Evolutionary conservation across 1,284 basidiomycete genomes (phyloP).

Genomic region (Serendipita sp.): DNA sequence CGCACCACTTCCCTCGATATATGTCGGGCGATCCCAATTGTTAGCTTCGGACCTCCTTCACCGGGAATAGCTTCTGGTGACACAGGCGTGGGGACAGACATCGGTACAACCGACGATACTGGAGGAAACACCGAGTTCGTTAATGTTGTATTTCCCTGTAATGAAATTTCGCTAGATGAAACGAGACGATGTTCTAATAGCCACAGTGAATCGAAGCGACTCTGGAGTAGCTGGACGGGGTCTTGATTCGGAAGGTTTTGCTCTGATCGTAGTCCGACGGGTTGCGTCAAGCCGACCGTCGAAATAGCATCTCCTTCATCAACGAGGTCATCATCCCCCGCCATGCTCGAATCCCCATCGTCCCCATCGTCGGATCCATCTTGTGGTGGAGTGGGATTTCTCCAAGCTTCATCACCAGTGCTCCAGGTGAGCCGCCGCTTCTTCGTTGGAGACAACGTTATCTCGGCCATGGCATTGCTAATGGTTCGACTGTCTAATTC

Average conservation of each 20-base stretch:
- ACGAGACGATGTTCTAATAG: background rate
- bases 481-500: background rate
- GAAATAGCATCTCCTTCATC: background rate
- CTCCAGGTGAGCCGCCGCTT: constrained; percentile 1
- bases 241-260: background rate
- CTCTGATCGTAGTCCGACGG: background rate
- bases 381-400: background rate
- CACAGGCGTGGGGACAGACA: background rate
- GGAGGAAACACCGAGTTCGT: background rate
- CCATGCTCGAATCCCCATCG: background rate
- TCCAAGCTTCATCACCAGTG: background rate
- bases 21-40: background rate
- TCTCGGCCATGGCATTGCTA: background rate
- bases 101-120: background rate
- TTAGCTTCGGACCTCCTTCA: background rate
- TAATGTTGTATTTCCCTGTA: background rate
- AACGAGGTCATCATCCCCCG: background rate
- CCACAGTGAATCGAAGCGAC: background rate
- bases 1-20: background rate
- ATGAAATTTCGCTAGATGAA: background rate
- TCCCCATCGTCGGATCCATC: background rate
- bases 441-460: background rate
- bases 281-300: background rate
- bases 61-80: background rate
- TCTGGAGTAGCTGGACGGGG: background rate